phyloP scores from a whole-genome alignment of 805 yeast genomes.

The Candida coquimbonensis region DNA sequence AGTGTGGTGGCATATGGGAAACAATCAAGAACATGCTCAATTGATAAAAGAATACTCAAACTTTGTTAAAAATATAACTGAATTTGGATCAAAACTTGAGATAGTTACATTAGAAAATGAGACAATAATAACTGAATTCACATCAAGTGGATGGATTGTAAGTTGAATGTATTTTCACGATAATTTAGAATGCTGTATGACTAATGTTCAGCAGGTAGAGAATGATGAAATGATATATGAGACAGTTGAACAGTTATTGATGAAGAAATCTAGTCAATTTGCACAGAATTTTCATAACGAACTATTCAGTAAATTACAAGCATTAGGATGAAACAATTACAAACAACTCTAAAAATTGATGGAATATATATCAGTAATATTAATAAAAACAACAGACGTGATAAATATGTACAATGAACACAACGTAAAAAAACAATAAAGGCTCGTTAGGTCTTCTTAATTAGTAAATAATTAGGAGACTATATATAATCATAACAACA shows the following conservation, averaged over 20 bases:
- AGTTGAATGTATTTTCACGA: neutral
- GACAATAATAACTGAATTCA: constrained; percentile 1
- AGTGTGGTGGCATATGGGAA: neutral
- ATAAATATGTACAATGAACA: neutral
- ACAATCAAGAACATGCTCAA: constrained; percentile 2
- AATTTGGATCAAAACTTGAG: neutral
- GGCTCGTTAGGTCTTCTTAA: too few relatives aligned
- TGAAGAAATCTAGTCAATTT: constrained; percentile 9
- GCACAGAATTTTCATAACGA: constrained; percentile 6
- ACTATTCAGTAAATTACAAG: constrained; percentile 2
- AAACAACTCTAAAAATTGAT: neutral
- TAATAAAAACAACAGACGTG: too few relatives aligned
- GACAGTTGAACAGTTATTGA: constrained; percentile 24
- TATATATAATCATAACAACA: neutral
- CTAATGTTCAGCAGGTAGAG: neutral
- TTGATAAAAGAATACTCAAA: constrained; percentile 4
- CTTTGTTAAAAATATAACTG: constrained; percentile 1
- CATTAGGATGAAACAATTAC: too few relatives aligned
- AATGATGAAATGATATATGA: constrained; percentile 14
- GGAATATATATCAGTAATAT: too few relatives aligned
- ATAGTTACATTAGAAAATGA: constrained; percentile 11
- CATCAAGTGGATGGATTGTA: constrained; percentile 11
- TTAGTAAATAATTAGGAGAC: too few relatives aligned
- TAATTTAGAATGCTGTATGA: too few relatives aligned
- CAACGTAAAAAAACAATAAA: neutral